phyloP scores from a whole-genome alignment of 805 yeast species.

The Saccharomycopsis fodiens region DNA sequence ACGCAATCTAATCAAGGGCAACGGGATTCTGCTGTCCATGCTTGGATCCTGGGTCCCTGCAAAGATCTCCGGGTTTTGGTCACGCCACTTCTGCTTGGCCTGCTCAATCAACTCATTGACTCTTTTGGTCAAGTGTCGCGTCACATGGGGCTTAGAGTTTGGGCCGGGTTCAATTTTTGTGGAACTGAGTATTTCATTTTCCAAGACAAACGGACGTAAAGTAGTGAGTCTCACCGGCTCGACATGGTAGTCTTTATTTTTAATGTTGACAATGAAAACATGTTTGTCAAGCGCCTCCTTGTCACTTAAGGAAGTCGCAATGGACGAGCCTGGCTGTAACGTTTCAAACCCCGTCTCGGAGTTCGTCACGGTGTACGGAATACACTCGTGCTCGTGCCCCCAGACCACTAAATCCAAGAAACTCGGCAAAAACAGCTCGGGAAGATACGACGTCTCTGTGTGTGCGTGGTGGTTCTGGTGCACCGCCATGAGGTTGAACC shows the following conservation, averaged over 20 bases:
- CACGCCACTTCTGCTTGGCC: conserved; percentile 46
- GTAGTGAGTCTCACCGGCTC: conserved; percentile 60
- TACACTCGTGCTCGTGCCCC: conserved; percentile 98
- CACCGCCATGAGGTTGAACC: conserved; percentile 81
- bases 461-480: conserved; percentile 90
- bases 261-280: conserved; percentile 62
- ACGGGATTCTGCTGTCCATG: conserved; percentile 32
- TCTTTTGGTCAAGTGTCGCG: conserved; percentile 48
- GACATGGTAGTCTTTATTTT: conserved; percentile 46
- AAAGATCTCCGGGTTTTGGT: conserved; percentile 27
- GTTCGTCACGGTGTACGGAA: conserved; percentile 53
- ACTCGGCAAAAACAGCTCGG: conserved; percentile 75
- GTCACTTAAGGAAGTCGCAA: conserved; percentile 82
- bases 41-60: conserved; percentile 23
- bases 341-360: conserved; percentile 62
- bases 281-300: conserved; percentile 75
- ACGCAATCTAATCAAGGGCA: conserved; percentile 74
- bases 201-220: conserved; percentile 77
- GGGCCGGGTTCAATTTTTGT: conserved; percentile 53
- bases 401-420: conserved; percentile 81
- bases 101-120: conserved; percentile 60
- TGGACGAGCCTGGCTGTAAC: conserved; percentile 88
- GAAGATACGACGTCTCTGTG: conserved; percentile 72
- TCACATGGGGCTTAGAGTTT: conserved; percentile 52
- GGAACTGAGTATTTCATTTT: conserved; percentile 48